phyloP scores from a whole-genome alignment of 2,329 filamentous ascomycete species.

The Aureobasidium pullulans region DNA sequence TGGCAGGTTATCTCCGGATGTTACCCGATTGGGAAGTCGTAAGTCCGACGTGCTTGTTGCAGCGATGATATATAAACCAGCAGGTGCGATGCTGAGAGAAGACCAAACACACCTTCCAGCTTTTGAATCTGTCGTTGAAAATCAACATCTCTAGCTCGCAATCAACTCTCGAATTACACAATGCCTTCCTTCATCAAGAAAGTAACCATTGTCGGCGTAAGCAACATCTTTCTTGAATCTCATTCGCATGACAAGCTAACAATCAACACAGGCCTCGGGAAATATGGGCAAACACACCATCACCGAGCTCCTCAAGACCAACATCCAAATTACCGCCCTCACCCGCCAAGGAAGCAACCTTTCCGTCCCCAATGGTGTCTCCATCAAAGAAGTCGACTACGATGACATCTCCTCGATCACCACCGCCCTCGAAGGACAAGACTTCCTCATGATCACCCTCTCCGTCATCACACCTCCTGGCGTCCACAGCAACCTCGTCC shows the following conservation, averaged over 20 bases:
- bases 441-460: constrained; percentile 29
- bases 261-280: constrained; percentile 23
- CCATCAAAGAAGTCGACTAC: constrained; percentile 23
- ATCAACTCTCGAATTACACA: neutral
- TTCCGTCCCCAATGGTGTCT: constrained; percentile 18
- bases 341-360: constrained; percentile 38
- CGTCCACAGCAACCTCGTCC: constrained; percentile 22
- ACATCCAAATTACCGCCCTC: constrained; percentile 32
- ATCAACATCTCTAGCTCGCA: neutral
- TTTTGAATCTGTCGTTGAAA: no score
- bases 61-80: neutral
- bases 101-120: neutral
- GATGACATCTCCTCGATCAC: constrained; percentile 20
- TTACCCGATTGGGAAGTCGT: neutral
- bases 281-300: constrained; percentile 27
- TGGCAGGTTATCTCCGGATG: neutral
- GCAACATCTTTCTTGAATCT: neutral
- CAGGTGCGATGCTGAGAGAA: neutral
- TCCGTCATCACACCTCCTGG: constrained; percentile 20
- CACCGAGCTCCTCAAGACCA: constrained; percentile 24
- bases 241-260: neutral
- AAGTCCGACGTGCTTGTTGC: neutral
- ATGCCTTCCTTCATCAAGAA: constrained; percentile 24
- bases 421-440: constrained; percentile 25
- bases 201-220: constrained; percentile 33